Conservation (phyloP, 495 filamentous ascomycete species). For the Talaromyces wortmannii region DNA sequence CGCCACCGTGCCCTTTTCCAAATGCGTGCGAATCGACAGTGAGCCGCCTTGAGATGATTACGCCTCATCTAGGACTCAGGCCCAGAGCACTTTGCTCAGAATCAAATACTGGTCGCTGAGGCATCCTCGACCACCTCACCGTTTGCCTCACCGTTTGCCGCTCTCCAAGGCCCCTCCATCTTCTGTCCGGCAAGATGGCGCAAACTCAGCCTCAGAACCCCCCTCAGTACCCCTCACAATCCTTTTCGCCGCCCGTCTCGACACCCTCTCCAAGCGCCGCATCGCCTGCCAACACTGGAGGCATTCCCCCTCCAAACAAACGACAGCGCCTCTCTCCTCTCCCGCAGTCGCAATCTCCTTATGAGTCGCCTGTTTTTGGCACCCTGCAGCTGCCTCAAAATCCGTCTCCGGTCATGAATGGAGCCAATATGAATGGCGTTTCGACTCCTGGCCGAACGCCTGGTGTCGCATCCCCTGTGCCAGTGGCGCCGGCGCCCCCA, state of each 20-base stretch:
- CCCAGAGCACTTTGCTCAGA: conserved; percentile 37
- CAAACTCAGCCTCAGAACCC: conserved; percentile 54
- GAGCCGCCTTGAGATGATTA: conserved; percentile 35
- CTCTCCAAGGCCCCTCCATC: neutral
- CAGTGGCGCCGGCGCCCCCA: conserved; percentile 17
- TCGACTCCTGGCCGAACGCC: conserved; percentile 13
- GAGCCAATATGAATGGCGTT: conserved; percentile 24
- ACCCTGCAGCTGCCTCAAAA: conserved; percentile 32
- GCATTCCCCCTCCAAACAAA: conserved; percentile 50
- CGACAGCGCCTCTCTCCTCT: conserved; percentile 63
- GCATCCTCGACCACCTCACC: neutral
- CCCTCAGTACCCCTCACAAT: conserved; percentile 41
- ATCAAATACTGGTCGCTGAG: conserved; percentile 8
- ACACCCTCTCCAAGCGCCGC: conserved; percentile 40
- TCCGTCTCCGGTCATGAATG: conserved; percentile 23
- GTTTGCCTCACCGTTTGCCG: neutral
- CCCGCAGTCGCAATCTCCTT: conserved; percentile 45
- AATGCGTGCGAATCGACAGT: neutral
- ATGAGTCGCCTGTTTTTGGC: conserved; percentile 42
- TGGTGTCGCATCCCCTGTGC: neutral
- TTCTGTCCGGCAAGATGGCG: conserved; percentile 45
- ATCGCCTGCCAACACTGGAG: conserved; percentile 34
- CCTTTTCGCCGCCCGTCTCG: conserved; percentile 49
- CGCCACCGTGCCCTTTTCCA: neutral
- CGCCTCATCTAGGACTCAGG: conserved; percentile 30